phyloP scores from a whole-genome alignment of 2,329 filamentous ascomycete species.

The Scortechinia acanthostroma region DNA sequence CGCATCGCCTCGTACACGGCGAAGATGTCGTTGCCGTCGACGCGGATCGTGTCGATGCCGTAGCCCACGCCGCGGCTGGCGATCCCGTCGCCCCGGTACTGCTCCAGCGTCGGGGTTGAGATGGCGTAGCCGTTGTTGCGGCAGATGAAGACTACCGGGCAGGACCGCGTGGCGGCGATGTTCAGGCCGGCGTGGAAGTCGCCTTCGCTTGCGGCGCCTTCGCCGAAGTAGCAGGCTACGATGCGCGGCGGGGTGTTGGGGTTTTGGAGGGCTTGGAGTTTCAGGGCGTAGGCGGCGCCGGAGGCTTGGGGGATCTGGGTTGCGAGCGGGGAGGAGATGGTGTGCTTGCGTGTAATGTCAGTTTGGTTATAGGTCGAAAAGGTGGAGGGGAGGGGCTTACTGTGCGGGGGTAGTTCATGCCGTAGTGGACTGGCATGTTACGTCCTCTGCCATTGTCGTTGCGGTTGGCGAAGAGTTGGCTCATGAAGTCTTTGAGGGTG shows the following conservation, averaged over 20 bases:
- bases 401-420: slow-evolving; percentile 75
- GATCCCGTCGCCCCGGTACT: slow-evolving; percentile 87
- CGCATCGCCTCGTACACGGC: slow-evolving; percentile 76
- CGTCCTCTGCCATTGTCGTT: slow-evolving; percentile 75
- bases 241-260: slow-evolving; percentile 62
- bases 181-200: slow-evolving; percentile 89
- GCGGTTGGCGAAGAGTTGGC: slow-evolving; percentile 81
- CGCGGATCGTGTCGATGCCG: slow-evolving; percentile 85
- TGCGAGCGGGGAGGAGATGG: slow-evolving; percentile 77
- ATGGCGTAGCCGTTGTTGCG: slow-evolving; percentile 91
- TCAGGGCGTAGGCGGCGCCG: slow-evolving; percentile 80
- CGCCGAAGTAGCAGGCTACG: slow-evolving; percentile 80
- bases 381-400: slow-evolving; percentile 40
- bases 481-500: slow-evolving; percentile 84
- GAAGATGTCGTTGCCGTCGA: slow-evolving; percentile 92
- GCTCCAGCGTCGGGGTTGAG: slow-evolving; percentile 79
- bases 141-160: slow-evolving; percentile 82
- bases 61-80: slow-evolving; percentile 81
- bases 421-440: slow-evolving; percentile 98
- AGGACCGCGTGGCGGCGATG: slow-evolving; percentile 81
- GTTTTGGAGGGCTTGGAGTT: slow-evolving; percentile 70
- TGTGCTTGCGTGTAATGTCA: slow-evolving; percentile 46
- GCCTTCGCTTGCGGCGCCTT: slow-evolving; percentile 82
- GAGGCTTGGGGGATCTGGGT: slow-evolving; percentile 86
- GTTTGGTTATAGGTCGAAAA: slow-evolving; percentile 7